These are phyloP conservation scores for Didymella segeticola DNA, from an alignment of 2,329 filamentous ascomycete genomes.

Conservation along the genomic window DNA sequence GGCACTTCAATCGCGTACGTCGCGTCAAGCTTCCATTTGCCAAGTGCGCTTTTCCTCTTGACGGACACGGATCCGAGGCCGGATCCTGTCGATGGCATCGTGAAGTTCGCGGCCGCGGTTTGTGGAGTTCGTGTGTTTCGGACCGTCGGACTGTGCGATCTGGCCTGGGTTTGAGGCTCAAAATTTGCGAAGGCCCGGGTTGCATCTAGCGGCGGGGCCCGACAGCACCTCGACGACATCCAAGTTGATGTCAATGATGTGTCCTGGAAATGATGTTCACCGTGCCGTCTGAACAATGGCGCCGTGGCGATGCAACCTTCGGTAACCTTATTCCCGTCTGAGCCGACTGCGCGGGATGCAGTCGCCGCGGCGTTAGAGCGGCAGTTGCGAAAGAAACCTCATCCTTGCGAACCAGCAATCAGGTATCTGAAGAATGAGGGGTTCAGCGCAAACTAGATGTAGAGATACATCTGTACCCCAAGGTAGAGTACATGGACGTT, in stretches of 20 bases:
- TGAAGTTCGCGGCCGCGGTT: not conserved
- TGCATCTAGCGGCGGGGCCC: constrained; percentile 10
- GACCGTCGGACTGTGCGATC: constrained; percentile 9
- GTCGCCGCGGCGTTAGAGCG: constrained; percentile 6
- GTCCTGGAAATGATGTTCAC: not conserved
- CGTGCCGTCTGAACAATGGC: not conserved
- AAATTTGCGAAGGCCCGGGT: constrained; percentile 7
- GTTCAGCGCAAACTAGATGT: not conserved
- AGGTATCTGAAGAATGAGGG: not conserved
- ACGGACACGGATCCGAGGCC: constrained; percentile 4
- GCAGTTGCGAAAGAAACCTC: constrained; percentile 5
- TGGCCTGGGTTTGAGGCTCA: constrained; percentile 14
- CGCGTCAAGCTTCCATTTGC: not conserved
- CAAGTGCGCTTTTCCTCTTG: not conserved
- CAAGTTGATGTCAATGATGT: constrained; percentile 4
- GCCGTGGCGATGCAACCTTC: constrained; percentile 1
- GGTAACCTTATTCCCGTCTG: not conserved
- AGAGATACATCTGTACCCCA: constrained; percentile 6
- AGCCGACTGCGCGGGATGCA: constrained; percentile 10
- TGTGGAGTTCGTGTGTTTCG: constrained; percentile 9
- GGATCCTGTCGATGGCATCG: not conserved
- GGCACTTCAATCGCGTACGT: constrained; percentile 4
- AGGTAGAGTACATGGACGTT: constrained; percentile 4
- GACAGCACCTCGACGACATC: constrained; percentile 2
- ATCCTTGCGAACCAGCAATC: not conserved